Base-by-base conservation (phyloP, 345 rosid species). In the Geranium brycei region DNA sequence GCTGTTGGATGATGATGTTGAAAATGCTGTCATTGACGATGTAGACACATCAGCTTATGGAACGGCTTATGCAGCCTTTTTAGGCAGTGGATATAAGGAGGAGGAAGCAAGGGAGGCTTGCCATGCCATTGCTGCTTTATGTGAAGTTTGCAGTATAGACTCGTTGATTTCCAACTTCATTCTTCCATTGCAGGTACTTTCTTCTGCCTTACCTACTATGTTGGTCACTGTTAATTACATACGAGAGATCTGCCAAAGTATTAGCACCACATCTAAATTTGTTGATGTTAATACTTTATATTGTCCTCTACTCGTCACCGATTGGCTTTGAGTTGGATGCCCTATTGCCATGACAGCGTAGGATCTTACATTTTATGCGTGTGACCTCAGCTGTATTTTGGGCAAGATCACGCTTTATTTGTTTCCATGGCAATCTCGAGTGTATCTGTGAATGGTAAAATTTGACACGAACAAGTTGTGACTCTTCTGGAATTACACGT, bases 101-200 rank as follows among this genome's bases (percentile, higher is more conserved):
- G 82, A 78, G 67, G 91, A 63, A 30, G 74, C 92, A 63, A 86
- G 71, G 71, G 95, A 88, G 57, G 97, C 99, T 59, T 88, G 95
- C 71, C 91, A 84, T 82, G 96, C 97, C 61, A 90, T 93, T 75
- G 86, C 88, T 63, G 83, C 99, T 59, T 70, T 93, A 64, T 90
- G 96, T 78, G 96, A 88, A 88, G 82, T 90, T 71, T 87, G 96
- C 78, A 81, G 97, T 28, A 87, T 93, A 47, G 95, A 93, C 74
- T 82, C 91, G 47, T 81, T 93, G 71, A 93, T 93, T 72, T 90
- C 99, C 62, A 93, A 87, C 72, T 93, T 93, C 76, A 90, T 93
- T 76, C 87, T 93, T 63, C 96, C 97, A 0, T 73, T 93, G 73
- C 97, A 93, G 97, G 99, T 93, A 61, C 71, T 65, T 62, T 64